These are phyloP conservation scores for Protea cynaroides DNA, from an alignment of 164 flowering plant species.

Conservation along the genomic window DNA sequence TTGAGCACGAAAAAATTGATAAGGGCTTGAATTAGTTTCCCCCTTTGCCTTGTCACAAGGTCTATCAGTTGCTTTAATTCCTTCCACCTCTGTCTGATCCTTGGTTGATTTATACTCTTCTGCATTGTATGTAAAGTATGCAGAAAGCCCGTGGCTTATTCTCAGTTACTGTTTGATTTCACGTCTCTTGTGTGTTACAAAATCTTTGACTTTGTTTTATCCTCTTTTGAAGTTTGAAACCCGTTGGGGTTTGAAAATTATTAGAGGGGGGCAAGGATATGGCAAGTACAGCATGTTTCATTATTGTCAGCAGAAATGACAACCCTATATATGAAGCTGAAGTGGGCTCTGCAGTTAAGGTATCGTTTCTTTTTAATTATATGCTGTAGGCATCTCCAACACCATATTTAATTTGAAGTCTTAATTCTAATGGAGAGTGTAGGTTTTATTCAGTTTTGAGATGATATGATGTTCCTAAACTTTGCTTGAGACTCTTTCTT, in stretches of 20 bases:
- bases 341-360: slow-evolving; percentile 75
- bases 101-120: too few species aligned
- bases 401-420: background rate
- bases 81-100: too few species aligned
- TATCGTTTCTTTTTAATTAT: slow-evolving; percentile 16
- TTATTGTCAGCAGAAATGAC: slow-evolving; percentile 84
- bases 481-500: background rate
- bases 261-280: slow-evolving; percentile 22
- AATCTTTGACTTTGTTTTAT: too few species aligned
- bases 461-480: background rate
- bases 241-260: slow-evolving; percentile 2
- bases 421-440: background rate
- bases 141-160: too few species aligned
- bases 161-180: too few species aligned
- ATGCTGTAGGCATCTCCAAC: background rate
- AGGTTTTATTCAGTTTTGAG: background rate
- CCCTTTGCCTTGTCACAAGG: too few species aligned
- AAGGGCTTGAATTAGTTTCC: too few species aligned
- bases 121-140: too few species aligned
- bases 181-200: too few species aligned
- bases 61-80: too few species aligned
- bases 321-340: slow-evolving; percentile 94
- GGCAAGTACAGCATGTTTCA: slow-evolving; percentile 82
- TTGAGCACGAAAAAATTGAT: too few species aligned
- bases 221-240: too few species aligned